Percentiles rank a stretch among this genome's conserved stretches.
phyloP scores from a whole-genome alignment of 495 filamentous ascomycete genomes.

The Penicillium subrubescens region DNA sequence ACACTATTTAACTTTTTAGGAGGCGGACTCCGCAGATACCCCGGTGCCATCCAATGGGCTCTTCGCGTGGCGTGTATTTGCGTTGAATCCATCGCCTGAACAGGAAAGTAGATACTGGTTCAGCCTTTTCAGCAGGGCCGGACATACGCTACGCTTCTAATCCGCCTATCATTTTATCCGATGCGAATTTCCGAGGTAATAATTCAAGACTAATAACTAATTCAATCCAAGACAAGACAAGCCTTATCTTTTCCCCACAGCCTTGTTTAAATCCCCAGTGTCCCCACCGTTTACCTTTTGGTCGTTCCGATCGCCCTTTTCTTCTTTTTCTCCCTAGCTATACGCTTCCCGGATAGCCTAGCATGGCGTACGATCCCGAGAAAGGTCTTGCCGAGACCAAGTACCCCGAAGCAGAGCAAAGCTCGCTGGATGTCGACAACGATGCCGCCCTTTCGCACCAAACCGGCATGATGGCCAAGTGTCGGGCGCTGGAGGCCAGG shows the following conservation, averaged over 20 bases:
- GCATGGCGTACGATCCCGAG: conserved; percentile 17
- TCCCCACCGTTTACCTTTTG: background rate
- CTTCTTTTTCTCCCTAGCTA: background rate
- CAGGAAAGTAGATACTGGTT: background rate
- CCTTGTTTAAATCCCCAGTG: conserved; percentile 5
- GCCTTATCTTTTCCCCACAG: conserved; percentile 11
- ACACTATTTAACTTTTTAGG: background rate
- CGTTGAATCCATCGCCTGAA: background rate
- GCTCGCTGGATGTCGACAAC: conserved; percentile 9
- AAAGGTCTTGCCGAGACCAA: conserved; percentile 14
- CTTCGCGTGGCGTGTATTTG: background rate
- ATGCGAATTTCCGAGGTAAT: background rate
- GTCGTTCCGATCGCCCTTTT: background rate
- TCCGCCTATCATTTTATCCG: background rate
- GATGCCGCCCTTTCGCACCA: conserved; percentile 5
- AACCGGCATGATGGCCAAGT: conserved; percentile 27
- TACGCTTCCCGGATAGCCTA: background rate
- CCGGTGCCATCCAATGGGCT: conserved; percentile 7
- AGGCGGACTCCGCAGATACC: conserved; percentile 7
- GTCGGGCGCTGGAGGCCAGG: conserved; percentile 44
- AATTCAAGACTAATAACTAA: background rate
- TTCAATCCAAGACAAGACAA: background rate
- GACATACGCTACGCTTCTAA: conserved; percentile 1
- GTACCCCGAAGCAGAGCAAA: conserved; percentile 10
- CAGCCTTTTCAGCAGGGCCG: background rate